Percentiles rank a stretch among this genome's conserved stretches.
These are phyloP conservation scores for Colletotrichum eremochloae DNA, from an alignment of 2,329 filamentous ascomycete species.

Conservation along the genomic window DNA sequence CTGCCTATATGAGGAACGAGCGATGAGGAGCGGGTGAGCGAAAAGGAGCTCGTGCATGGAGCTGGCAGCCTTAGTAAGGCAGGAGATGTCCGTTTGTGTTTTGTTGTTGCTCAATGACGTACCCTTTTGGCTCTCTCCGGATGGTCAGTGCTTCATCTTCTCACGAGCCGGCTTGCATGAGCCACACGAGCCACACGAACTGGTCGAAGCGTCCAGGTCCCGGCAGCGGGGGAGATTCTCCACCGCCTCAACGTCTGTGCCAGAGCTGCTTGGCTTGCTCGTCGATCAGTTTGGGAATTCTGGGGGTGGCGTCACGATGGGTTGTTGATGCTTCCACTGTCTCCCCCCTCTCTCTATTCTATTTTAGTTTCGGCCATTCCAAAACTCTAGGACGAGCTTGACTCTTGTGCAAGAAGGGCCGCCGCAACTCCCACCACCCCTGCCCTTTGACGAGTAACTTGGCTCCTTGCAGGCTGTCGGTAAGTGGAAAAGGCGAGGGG, in stretches of 20 bases:
- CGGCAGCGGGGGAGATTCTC: background rate
- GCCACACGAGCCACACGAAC: conserved; percentile 12
- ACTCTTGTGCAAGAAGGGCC: background rate
- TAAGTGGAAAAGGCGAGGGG: background rate
- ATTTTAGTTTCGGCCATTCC: background rate
- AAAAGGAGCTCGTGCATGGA: background rate
- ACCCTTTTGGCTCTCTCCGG: background rate
- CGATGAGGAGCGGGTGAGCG: background rate
- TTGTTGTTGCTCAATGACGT: conserved; percentile 6
- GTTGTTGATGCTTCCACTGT: background rate
- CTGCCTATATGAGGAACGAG: background rate
- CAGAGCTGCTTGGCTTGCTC: background rate
- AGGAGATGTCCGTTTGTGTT: background rate
- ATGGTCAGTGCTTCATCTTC: conserved; percentile 1
- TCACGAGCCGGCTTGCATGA: background rate
- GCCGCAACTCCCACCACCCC: background rate
- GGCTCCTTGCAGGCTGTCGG: background rate
- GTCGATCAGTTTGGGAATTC: background rate
- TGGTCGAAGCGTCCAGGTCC: background rate
- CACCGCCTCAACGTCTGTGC: conserved; percentile 5
- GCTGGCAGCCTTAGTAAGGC: background rate
- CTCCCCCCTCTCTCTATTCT: background rate
- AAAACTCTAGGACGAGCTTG: background rate
- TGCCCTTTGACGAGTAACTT: background rate
- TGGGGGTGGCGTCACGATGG: conserved; percentile 4